phyloP scores from a whole-genome alignment of 768 basidiomycete genomes.

The Pseudohyphozyma bogoriensis region DNA sequence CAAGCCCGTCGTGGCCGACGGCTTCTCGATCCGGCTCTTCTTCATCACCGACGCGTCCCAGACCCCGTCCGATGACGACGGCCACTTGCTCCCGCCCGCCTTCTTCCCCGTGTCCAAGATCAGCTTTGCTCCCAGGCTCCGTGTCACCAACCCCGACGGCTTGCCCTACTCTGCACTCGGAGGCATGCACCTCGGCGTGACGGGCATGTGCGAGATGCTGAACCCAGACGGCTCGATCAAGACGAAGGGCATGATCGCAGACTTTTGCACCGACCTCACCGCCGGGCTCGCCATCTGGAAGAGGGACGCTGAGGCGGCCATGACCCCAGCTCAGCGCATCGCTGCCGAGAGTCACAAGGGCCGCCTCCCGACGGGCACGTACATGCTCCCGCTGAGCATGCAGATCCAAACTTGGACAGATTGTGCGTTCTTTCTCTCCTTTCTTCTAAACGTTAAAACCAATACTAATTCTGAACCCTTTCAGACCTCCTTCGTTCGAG shows the following conservation, averaged over 20 bases:
- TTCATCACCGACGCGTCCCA: slow-evolving; percentile 10
- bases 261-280: slow-evolving; percentile 33
- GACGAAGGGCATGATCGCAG: slow-evolving; percentile 32
- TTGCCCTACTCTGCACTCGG: slow-evolving; percentile 29
- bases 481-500: slow-evolving; percentile 34
- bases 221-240: slow-evolving; percentile 29
- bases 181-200: slow-evolving; percentile 34
- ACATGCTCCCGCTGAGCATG: slow-evolving; percentile 34
- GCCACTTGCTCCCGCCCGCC: slow-evolving; percentile 32
- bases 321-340: not conserved
- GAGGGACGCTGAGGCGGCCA: slow-evolving; percentile 26
- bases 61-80: slow-evolving; percentile 1
- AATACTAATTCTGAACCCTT: not conserved
- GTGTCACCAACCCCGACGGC: slow-evolving; percentile 23
- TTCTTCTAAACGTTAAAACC: too few species aligned
- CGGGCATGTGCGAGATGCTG: slow-evolving; percentile 32
- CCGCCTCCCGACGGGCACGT: slow-evolving; percentile 31
- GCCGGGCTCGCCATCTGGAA: slow-evolving; percentile 33
- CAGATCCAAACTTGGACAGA: slow-evolving; percentile 34
- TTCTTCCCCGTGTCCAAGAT: slow-evolving; percentile 34
- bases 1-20: slow-evolving; percentile 13
- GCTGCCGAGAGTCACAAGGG: too few species aligned
- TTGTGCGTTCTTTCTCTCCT: slow-evolving; percentile 19
- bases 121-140: slow-evolving; percentile 31
- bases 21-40: slow-evolving; percentile 27